Conservation (phyloP, 257 asterid species). For the Scutellaria baicalensis region DNA sequence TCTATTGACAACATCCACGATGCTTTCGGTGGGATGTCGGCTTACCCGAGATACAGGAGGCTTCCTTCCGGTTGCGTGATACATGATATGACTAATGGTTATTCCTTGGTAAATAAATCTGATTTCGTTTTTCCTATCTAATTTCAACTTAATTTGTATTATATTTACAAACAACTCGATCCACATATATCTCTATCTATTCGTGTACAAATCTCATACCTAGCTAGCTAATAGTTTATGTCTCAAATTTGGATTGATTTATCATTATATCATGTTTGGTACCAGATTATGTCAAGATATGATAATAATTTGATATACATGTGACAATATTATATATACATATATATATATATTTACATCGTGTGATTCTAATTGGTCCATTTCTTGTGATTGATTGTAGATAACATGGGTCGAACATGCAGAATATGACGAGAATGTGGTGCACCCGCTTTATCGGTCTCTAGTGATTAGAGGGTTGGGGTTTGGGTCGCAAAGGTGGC, state of each 20-base stretch:
- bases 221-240: slow-evolving; percentile 29
- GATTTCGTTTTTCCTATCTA: background rate
- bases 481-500: slow-evolving; percentile 84
- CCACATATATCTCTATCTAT: no score
- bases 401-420: slow-evolving; percentile 92
- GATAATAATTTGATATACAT: no score
- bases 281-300: no score
- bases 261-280: slow-evolving; percentile 3
- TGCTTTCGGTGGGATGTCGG: slow-evolving; percentile 16
- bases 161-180: no score
- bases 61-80: slow-evolving; percentile 94
- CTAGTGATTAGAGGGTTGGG: slow-evolving; percentile 70
- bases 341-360: no score
- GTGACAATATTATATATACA: no score
- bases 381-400: slow-evolving; percentile 19
- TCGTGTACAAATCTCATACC: slow-evolving; percentile 38
- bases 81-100: slow-evolving; percentile 96
- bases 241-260: background rate
- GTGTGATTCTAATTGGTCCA: background rate
- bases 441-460: slow-evolving; percentile 73
- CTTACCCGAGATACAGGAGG: slow-evolving; percentile 50
- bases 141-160: slow-evolving; percentile 2
- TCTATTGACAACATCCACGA: slow-evolving; percentile 63
- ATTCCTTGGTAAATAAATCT: slow-evolving; percentile 56
- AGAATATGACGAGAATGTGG: slow-evolving; percentile 62